Evolutionary conservation across 352 stramenopile species (phyloP).

Genomic region (Pythium aphanidermatum): DNA sequence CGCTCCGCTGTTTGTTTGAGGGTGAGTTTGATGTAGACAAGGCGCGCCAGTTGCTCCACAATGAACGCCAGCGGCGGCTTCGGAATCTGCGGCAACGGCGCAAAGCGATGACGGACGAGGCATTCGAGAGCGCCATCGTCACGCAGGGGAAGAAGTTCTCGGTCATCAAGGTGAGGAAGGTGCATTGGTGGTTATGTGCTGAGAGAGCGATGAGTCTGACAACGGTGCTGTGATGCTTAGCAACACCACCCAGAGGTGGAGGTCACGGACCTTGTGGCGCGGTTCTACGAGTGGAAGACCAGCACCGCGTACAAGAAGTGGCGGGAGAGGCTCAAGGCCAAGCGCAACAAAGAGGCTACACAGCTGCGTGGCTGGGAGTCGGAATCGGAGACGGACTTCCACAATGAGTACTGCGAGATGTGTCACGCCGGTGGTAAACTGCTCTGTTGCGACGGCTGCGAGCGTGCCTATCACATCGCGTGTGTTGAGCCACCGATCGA

Average conservation of each 20-base stretch:
- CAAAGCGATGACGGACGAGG: constrained; percentile 26
- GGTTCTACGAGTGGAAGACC: constrained; percentile 72
- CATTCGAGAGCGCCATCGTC: constrained; percentile 35
- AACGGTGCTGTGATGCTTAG: constrained; percentile 17
- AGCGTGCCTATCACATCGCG: constrained; percentile 64
- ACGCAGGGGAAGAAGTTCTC: constrained; percentile 60
- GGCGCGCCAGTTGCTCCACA: constrained; percentile 31
- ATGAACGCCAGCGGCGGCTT: constrained; percentile 22
- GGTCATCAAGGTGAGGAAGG: constrained; percentile 41
- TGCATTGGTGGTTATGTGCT: neutral
- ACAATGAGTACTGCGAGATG: constrained; percentile 59
- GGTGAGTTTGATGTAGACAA: constrained; percentile 39
- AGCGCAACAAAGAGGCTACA: constrained; percentile 37
- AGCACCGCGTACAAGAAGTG: constrained; percentile 42
- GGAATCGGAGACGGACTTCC: constrained; percentile 33
- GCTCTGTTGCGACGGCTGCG: constrained; percentile 62
- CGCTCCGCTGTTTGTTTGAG: constrained; percentile 55
- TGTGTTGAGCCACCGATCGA: constrained; percentile 63
- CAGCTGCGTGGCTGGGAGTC: constrained; percentile 34
- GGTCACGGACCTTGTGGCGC: constrained; percentile 44
- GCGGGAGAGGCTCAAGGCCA: constrained; percentile 29
- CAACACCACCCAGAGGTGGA: constrained; percentile 29
- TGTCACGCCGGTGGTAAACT: constrained; percentile 60
- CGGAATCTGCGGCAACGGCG: constrained; percentile 19
- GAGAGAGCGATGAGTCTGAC: neutral